Base-by-base conservation (phyloP, 345 rosid species). In the Kernera saxatilis region DNA sequence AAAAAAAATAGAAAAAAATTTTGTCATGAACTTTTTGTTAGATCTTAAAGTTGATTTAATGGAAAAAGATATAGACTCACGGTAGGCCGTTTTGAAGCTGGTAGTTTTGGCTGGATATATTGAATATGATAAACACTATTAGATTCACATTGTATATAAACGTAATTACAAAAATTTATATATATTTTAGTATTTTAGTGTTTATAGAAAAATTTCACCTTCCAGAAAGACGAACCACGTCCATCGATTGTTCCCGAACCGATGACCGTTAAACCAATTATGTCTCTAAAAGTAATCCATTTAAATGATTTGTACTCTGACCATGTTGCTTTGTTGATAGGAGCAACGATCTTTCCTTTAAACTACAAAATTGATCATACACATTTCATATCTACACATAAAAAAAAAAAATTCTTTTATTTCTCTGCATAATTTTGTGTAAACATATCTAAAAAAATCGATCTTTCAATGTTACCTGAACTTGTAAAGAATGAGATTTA, bases 391-490 rank as follows among this genome's bases (percentile, higher is more conserved):
- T 26, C 18, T 3, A 39, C 6, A 15, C 1, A 59, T 4, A 23
- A 13, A 18, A n/a, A n/a, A n/a, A n/a, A n/a, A n/a, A n/a, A n/a
- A n/a, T n/a, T n/a, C n/a, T n/a, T 15, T 12, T 15, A 4, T 25
- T 36, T 7, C 18, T 5, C 27, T 23, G n/a, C n/a, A n/a, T 32
- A n/a, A n/a, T n/a, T 32, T 2, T 25, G 30, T n/a, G 21, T 37
- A 11, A 58, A 27, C 40, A 0, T 3, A 8, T 48, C 5, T n/a
- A 19, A 39, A 18, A 36, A 6, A 15, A 12, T 32, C 0, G 11
- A 33, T 57, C 0, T 48, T 23, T 67, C 2, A 3, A 27, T 67
- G 12, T 44, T 81, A 86, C 89, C 89, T 43, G 43, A 17, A 87
- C 7, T 23, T 39, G 19, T 26, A 53, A 52, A 1, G 7, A 56